Base-by-base conservation (phyloP, 73 alveolate species). In the Blepharisma stoltei region DNA sequence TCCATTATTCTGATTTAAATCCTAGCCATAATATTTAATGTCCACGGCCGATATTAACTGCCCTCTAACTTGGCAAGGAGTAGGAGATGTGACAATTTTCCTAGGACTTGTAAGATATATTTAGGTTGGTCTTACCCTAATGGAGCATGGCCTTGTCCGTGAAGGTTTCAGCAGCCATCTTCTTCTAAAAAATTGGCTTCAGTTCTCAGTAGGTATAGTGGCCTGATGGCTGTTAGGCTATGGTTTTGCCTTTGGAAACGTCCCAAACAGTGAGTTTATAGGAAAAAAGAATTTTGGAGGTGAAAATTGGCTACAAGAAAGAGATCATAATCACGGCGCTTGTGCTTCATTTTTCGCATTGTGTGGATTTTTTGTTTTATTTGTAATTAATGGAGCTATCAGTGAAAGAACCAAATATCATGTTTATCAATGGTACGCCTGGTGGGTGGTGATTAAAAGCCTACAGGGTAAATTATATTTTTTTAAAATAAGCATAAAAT, bases 181-280 rank as follows among this genome's bases (percentile, higher is more conserved):
- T 18, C 46, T 60, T 9, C 49, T 60, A 1, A 60, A 60, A 38
- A 60, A 60, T 38, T 9, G 14, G n/a, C 23, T 60, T 14, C 37
- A 18, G 46, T 60, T 60, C 45, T n/a, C 73, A n/a, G 45, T 25
- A 20, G 45, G 49, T 60, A 14, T 60, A 8, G 45, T 60, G 18
- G 37, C 48, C 46, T 60, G 73, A 38, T 60, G 73, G 47, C 73
- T 60, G 38, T 14, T 60, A n/a, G 73, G 73, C 45, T 60, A 60
- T 25, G 73, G 46, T 9, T 60, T 60, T 25, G 73, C 73, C 73
- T 60, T 60, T 14, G 73, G 73, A 20, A 11, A 60, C 37, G 73
- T 60, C 38, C 41, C 41, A 32, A 38, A 60, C 46, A 14, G 46
- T 18, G 23, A 60, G 5, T 60, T 60, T 25, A 60, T 60, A 1